A percentile compares a stretch with the other conserved stretches of the same genome.
Conservation (phyloP, 176 grass and related monocot genomes). For the Triticum dicoccoides region DNA sequence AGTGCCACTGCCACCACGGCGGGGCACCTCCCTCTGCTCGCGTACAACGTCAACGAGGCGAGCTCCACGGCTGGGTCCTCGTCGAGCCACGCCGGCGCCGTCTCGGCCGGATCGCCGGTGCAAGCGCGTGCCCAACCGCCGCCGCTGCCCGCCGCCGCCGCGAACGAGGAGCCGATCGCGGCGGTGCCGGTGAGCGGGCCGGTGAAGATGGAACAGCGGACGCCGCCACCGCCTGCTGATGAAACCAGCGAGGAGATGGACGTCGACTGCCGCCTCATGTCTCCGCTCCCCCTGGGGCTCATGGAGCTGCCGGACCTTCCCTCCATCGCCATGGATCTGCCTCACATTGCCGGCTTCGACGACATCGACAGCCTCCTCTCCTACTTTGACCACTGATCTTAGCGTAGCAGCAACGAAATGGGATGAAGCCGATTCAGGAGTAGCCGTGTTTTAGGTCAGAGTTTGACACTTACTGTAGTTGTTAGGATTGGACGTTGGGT, state of each 20-base stretch:
- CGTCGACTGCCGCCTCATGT: neutral
- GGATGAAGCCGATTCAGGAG: neutral
- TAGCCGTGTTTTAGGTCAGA: neutral
- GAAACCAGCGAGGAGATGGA: neutral
- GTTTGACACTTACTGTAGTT: neutral
- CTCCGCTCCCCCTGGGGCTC: conserved; percentile 24
- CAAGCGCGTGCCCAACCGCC: neutral
- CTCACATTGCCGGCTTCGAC: conserved; percentile 6
- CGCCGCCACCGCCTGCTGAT: neutral
- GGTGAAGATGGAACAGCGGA: neutral
- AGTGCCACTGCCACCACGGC: neutral
- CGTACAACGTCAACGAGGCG: conserved; percentile 18
- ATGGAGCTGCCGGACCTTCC: conserved; percentile 24
- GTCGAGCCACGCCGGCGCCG: neutral
- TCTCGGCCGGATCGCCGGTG: neutral
- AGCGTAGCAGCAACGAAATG: neutral
- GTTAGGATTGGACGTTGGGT: neutral
- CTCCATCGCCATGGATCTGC: neutral
- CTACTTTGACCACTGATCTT: conserved; percentile 31
- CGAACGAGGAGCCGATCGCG: neutral
- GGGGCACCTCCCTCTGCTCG: neutral
- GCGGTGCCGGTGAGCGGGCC: neutral
- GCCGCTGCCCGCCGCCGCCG: neutral
- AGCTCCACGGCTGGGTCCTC: conserved; percentile 9
- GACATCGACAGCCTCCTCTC: conserved; percentile 27